Evolutionary conservation across 495 filamentous ascomycete genomes (phyloP), one percentile per base, ranked within the genome.

Genomic region (Aspergillus cavernicola): DNA sequence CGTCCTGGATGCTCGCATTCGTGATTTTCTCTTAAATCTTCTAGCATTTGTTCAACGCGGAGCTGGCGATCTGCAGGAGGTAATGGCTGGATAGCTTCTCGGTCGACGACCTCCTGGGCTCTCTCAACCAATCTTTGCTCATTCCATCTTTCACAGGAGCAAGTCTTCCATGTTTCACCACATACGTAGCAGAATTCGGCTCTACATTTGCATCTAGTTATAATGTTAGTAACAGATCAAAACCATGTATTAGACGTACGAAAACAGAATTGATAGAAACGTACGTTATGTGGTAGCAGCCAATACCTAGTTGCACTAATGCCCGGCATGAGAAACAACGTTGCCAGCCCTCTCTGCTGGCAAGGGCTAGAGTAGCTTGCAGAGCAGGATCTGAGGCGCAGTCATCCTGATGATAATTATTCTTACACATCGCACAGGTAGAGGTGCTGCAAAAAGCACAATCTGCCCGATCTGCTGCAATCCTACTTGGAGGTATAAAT

Each of bases 231-330:
- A 9, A 37, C 15, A 20, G n/a, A 28, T 28, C 24, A 28, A 16
- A 29, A 24, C 26, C 8, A 8, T 12, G 6, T 20, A 13, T 65
- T 15, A n/a, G 3, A 47, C 1, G 9, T 9, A 13, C n/a, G 3
- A 9, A 6, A 11, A 24, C 15, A 28, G 4, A 9, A 11, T 11
- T 18, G 12, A 39, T 20, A 9, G 82, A 38, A 8, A 23, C 75
- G 50, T 79, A 85, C 18, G 77, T 84, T 50, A 85, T 85, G 58
- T 85, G 81, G 15, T 76, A 76, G 62, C 82, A 85, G 2, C 82
- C 83, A 40, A 74, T 70, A 0, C 67, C 67, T 22, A 81, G 66
- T 64, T 85, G 80, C 37, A 86, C 81, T 13, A 86, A 62, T 13
- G 66, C 77, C 29, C 78, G 66, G 52, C 82, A 86, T 51, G 79